Base-by-base conservation (phyloP, 495 filamentous ascomycete species). In the Endocarpon pusillum region DNA sequence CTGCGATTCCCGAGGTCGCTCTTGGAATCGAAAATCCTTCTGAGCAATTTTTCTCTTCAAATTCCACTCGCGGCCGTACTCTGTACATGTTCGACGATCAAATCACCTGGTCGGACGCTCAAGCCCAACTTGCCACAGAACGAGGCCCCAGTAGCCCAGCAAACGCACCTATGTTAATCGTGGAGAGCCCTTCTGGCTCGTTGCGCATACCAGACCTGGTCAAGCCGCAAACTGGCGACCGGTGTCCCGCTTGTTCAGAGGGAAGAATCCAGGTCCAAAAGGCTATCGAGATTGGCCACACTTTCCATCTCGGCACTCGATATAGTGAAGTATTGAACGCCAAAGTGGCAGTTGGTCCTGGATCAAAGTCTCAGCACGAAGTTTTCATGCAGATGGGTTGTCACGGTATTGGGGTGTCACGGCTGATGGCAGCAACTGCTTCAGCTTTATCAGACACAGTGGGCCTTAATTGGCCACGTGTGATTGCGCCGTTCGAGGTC, bases 371-470 rank as follows among this genome's bases (percentile, higher is more conserved):
- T n/a, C 11, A 20, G 22, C 27, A 43, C 21, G 34, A 33, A 36
- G 63, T 70, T 0, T 58, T 73, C 0, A 66, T 94, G 53, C 69
- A 89, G 35, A 94, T 96, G 87, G 89, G 89, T 30, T 97, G 91
- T 42, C 80, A 96, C 44, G 89, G 89, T 1, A 94, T 97, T 38
- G 89, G 89, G 0, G 67, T 97, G 16, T 93, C 86, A 1, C 78
- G 89, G 20, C 72, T 97, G 53, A 77, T 97, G 39, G 84, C 75
- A 3, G 83, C 89, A 3, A 69, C 87, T 2, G 83, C 89, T 0
- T 74, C 84, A 36, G 50, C 61, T 4, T 56, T 85, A n/a, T 62
- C 72, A 0, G 80, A 89, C 42, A 42, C 66, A 2, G 71, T 64
- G 32, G 89, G 89, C 0, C 62, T 97, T 10, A 85, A 81, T 44